Evolutionary conservation across 345 rosid genomes (phyloP), one percentile per base, ranked within the genome.

Genomic region (Hibiscus syriacus): DNA sequence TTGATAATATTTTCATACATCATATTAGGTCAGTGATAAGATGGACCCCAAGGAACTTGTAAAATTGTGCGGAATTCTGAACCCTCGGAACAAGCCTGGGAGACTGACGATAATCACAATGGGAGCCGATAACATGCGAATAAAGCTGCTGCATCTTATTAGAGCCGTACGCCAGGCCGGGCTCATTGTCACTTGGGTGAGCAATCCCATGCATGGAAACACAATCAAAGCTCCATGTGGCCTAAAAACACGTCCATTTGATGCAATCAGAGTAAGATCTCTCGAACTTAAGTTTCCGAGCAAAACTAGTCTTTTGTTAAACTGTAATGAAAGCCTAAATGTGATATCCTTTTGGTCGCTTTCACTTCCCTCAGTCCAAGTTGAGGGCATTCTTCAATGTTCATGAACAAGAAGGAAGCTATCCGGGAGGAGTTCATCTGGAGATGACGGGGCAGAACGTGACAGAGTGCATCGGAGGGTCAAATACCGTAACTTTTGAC

Each of bases 121-220:
- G 90, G 90, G 90, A 63, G 86, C 90, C 14, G 90, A 86, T 69
- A 86, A 84, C 70, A 79, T 86, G 85, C 69, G 88, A 20, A 77
- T 86, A 64, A 86, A 86, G 76, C 85, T 86, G 53, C 90, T 86
- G 4, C 78, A 77, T 71, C 76, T 86, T 64, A 84, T 84, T 66
- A 82, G 82, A 77, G 90, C 88, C 30, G 73, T 86, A 5, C 83
- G 86, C 29, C 82, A 85, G 69, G 88, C 86, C 1, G 90, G 90
- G 65, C 83, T 83, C 70, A 77, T 82, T 30, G 90, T 84, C 73
- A 86, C 90, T 22, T 86, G 90, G 90, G 90, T 86, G 69, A 83
- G 88, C 57, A 88, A 86, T 72, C 90, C 90, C 62, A 86, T 83
- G 88, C 90, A 86, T 38, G 86, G 88, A 3, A 86, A 84, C 73